These are phyloP conservation scores for Aspergillus egyptiacus DNA, from an alignment of 495 filamentous ascomycete genomes.

Conservation along the genomic window DNA sequence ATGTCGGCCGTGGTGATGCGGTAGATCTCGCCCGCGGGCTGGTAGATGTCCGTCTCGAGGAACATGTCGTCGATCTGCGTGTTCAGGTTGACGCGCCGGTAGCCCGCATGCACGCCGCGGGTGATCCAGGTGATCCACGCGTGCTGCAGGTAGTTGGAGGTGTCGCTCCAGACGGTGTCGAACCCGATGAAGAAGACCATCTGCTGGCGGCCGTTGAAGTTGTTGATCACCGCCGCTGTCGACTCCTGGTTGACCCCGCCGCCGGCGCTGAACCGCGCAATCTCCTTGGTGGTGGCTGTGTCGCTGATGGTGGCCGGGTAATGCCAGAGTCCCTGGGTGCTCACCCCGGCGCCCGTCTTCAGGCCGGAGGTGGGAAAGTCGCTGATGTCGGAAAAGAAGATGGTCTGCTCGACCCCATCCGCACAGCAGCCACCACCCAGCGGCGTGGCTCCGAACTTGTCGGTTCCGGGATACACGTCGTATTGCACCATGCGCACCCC, in stretches of 20 bases:
- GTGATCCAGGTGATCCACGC: constrained; percentile 61
- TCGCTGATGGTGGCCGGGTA: constrained; percentile 53
- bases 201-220: constrained; percentile 51
- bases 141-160: constrained; percentile 54
- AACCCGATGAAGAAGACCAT: constrained; percentile 57
- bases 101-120: constrained; percentile 49
- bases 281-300: constrained; percentile 44
- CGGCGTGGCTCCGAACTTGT: constrained; percentile 42
- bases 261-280: constrained; percentile 47
- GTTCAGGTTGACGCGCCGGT: constrained; percentile 50
- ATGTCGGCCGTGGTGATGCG: constrained; percentile 48
- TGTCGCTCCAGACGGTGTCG: constrained; percentile 50
- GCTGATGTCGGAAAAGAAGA: constrained; percentile 44
- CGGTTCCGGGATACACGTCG: constrained; percentile 50
- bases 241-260: constrained; percentile 19
- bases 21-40: constrained; percentile 38
- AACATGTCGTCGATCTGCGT: constrained; percentile 66
- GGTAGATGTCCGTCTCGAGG: constrained; percentile 50
- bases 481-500: constrained; percentile 58
- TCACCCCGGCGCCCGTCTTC: constrained; percentile 44
- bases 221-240: constrained; percentile 58
- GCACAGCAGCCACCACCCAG: constrained; percentile 42
- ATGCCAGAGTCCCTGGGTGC: constrained; percentile 50
- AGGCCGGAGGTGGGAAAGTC: constrained; percentile 48
- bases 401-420: constrained; percentile 44